Evolutionary conservation across 805 yeast species (phyloP).

Genomic region (Pichia heedii): DNA sequence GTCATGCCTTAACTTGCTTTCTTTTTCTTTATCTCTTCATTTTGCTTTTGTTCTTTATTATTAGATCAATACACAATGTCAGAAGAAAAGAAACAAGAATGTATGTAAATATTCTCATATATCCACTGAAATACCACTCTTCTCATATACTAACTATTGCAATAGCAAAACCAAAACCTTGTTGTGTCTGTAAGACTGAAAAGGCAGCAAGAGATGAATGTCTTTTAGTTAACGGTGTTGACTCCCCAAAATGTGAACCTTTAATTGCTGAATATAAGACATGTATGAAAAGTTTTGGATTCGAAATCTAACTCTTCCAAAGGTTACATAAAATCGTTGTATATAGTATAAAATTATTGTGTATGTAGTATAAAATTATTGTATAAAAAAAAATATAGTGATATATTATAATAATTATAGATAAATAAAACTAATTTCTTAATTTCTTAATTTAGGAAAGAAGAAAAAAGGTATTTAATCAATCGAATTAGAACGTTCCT

Average conservation of each 20-base stretch:
- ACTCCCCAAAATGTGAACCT: constrained; percentile 69
- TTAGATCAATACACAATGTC: constrained; percentile 12
- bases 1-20: no score
- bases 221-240: constrained; percentile 72
- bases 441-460: no score
- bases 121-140: not conserved
- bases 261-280: constrained; percentile 63
- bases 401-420: not conserved
- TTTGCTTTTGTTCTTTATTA: not conserved
- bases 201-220: constrained; percentile 73
- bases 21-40: not conserved
- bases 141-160: not conserved
- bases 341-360: not conserved
- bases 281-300: constrained; percentile 93
- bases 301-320: constrained; percentile 32
- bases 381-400: not conserved
- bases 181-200: constrained; percentile 82
- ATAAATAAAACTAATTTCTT: not conserved
- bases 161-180: constrained; percentile 73
- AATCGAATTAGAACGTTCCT: constrained; percentile 42
- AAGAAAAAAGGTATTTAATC: constrained; percentile 22
- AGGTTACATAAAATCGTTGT: not conserved
- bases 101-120: constrained; percentile 14
- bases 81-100: constrained; percentile 14
- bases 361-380: no score